These are phyloP conservation scores for Panaeolus papilionaceus DNA, from an alignment of 768 basidiomycete genomes.

Conservation along the genomic window DNA sequence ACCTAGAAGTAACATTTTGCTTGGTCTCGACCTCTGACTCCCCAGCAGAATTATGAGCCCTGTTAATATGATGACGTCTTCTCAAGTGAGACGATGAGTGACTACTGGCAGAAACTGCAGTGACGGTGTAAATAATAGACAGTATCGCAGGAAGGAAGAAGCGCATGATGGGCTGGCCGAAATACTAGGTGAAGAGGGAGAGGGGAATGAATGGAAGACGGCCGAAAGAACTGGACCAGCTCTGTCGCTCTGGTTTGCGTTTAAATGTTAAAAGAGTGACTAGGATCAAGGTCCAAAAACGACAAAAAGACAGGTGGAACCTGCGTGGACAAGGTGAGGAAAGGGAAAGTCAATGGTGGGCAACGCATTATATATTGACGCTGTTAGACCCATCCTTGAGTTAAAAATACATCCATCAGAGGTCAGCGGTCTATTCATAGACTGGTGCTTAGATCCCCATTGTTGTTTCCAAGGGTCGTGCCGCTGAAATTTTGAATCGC, in stretches of 20 bases:
- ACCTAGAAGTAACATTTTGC: constrained; percentile 26
- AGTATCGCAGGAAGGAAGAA: background rate
- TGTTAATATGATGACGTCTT: background rate
- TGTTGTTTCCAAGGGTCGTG: background rate
- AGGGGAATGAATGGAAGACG: constrained; percentile 9
- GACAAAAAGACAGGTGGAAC: constrained; percentile 25
- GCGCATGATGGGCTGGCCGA: constrained; percentile 2
- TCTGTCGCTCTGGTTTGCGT: background rate
- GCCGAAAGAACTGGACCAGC: background rate
- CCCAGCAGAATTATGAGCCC: background rate
- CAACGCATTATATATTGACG: constrained; percentile 20
- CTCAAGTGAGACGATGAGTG: background rate
- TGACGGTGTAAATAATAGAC: background rate
- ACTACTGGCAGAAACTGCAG: constrained; percentile 5
- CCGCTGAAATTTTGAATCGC: background rate
- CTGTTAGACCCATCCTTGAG: background rate
- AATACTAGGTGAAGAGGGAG: background rate
- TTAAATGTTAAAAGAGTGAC: constrained; percentile 23
- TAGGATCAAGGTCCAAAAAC: constrained; percentile 12
- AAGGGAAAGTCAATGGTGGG: background rate
- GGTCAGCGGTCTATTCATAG: background rate
- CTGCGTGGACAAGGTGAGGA: constrained; percentile 25
- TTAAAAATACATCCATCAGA: constrained; percentile 5
- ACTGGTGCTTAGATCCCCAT: background rate
- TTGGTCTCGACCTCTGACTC: constrained; percentile 2